Evolutionary conservation across 345 rosid genomes (phyloP).

Genomic region (Melaleuca alternifolia): DNA sequence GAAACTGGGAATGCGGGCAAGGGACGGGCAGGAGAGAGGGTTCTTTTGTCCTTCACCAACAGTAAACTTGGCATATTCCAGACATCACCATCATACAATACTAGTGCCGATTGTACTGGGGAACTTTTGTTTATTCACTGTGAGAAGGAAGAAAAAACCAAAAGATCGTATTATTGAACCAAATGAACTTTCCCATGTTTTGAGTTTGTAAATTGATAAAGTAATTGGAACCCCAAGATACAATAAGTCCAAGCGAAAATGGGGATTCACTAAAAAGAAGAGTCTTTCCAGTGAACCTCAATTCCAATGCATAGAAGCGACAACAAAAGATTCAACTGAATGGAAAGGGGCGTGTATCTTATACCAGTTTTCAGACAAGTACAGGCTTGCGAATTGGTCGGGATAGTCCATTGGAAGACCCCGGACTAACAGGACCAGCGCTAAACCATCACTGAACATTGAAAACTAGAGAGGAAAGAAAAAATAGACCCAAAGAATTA

Average conservation of each 20-base stretch:
- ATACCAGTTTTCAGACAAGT: background rate
- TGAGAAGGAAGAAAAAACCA: background rate
- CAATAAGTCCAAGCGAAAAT: background rate
- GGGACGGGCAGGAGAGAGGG: constrained; percentile 22
- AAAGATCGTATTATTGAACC: background rate
- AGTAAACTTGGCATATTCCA: constrained; percentile 32
- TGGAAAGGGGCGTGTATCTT: background rate
- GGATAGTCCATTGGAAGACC: background rate
- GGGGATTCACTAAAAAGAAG: background rate
- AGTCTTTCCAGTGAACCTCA: background rate
- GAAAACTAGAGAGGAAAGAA: background rate
- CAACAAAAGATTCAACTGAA: background rate
- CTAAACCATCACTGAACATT: background rate
- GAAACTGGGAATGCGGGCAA: constrained; percentile 9
- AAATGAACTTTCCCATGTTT: background rate
- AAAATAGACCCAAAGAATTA: background rate
- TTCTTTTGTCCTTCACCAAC: constrained; percentile 11
- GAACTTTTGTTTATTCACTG: background rate
- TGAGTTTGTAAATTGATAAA: background rate
- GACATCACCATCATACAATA: constrained; percentile 7
- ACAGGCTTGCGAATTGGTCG: background rate
- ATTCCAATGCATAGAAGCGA: background rate
- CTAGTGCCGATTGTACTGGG: background rate
- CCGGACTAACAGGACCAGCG: background rate
- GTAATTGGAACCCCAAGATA: background rate